A percentile compares a stretch with the other conserved stretches of the same genome.
Evolutionary conservation across 768 basidiomycete genomes (phyloP).

Genomic region (Crepidotus variabilis): DNA sequence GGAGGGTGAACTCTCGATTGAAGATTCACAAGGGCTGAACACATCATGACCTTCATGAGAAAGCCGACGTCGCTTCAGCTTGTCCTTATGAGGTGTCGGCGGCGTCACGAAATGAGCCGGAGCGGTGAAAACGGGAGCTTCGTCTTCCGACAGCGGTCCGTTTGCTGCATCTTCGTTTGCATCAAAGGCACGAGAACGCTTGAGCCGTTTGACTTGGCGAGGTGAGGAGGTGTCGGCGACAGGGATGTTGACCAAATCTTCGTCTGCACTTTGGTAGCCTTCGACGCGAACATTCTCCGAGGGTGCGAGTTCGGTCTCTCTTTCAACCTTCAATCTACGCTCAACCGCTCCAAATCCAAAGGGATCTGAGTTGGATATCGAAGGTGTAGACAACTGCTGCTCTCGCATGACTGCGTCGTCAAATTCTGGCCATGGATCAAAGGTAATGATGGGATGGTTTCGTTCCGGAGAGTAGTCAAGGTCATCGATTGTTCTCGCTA

Average conservation of each 20-base stretch:
- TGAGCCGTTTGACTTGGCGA: conserved; percentile 20
- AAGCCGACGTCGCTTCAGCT: conserved; percentile 23
- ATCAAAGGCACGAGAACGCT: conserved; percentile 7
- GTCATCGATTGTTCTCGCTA: not conserved
- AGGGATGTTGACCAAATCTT: conserved; percentile 18
- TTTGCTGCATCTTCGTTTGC: not conserved
- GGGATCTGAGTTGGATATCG: conserved; percentile 39
- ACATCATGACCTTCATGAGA: conserved; percentile 26
- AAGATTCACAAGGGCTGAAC: conserved; percentile 28
- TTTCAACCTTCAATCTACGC: conserved; percentile 42
- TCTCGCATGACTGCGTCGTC: conserved; percentile 9
- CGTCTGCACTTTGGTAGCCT: conserved; percentile 13
- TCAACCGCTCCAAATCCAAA: conserved; percentile 59
- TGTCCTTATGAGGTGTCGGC: conserved; percentile 31
- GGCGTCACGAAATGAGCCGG: conserved; percentile 21
- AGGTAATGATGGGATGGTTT: conserved; percentile 5
- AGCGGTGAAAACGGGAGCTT: conserved; percentile 5
- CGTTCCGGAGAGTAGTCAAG: conserved; percentile 5
- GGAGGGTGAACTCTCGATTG: conserved; percentile 32
- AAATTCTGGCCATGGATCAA: conserved; percentile 21
- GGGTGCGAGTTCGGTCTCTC: conserved; percentile 12
- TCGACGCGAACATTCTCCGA: not conserved
- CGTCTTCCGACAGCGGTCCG: not conserved
- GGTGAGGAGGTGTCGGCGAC: conserved; percentile 28
- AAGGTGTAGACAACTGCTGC: conserved; percentile 5